Base-by-base conservation (phyloP, 192 early-diverging fungal species). In the Obelidium mucronatum region DNA sequence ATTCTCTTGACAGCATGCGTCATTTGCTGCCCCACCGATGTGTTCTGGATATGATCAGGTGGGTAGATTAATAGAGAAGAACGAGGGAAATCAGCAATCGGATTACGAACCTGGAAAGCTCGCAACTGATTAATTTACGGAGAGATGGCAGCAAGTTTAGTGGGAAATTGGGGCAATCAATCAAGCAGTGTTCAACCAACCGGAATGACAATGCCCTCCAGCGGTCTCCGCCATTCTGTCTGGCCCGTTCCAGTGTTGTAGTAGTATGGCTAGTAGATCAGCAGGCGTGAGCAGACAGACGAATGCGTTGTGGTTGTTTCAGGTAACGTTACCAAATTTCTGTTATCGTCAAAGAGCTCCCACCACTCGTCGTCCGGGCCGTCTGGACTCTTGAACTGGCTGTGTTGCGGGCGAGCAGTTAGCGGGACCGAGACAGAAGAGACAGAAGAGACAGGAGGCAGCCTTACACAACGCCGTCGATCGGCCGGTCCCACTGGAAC, bases 281-380 rank as follows among this genome's bases (percentile, higher is more conserved):
- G 24, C 55, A 58, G 55, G 8, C 8, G 24, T 8, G 26, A 58
- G 24, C 24, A 22, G 55, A 8, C 55, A 58, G 44, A 19, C 8
- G 44, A 19, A 48, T 76, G 4, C 3, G n/a, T n/a, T 28, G 13
- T 44, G 33, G 51, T 3, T n/a, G 44, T 48, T 48, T 48, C 44
- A 54, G 17, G 22, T 67, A 4, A 33, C 60, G 62, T 13, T 72
- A 88, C 82, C 76, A 94, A 79, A 55, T 94, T 89, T 42, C 92
- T 87, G 40, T 91, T 81, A 39, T 96, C 93, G 80, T 97, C 96
- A 75, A 90, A 91, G 34, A 96, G 89, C 85, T 99, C 95, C 97
- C 97, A 99, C 95, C 95, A 99, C 77, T 99, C 97, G 78, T 96
- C 93, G 70, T 87, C 53, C 88, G 91, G 79, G 93, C 88, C 72